Conservation (phyloP, 495 filamentous ascomycete species). For the Daldinia grandis region DNA sequence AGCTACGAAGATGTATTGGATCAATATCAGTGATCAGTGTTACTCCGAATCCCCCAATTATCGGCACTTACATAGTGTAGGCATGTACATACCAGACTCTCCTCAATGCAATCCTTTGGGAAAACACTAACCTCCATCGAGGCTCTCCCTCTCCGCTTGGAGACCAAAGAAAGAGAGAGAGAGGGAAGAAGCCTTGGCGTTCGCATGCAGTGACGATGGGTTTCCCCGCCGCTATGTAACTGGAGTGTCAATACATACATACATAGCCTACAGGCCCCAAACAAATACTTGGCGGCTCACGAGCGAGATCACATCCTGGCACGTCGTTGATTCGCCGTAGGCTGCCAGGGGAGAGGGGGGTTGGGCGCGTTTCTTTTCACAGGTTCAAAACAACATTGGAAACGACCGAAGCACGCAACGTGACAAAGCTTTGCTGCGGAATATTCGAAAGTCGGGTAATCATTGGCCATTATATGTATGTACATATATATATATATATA, state of each 20-base stretch:
- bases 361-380: constrained; percentile 40
- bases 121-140: constrained; percentile 28
- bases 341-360: constrained; percentile 26
- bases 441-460: constrained; percentile 23
- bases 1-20: constrained; percentile 20
- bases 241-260: constrained; percentile 2
- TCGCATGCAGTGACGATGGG: constrained; percentile 37
- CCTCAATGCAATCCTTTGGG: neutral
- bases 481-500: too few relatives aligned
- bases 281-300: constrained; percentile 41
- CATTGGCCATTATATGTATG: constrained; percentile 29
- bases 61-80: too few relatives aligned
- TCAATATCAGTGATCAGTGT: constrained; percentile 16
- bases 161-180: constrained; percentile 7
- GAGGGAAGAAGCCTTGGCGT: too few relatives aligned
- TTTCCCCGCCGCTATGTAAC: constrained; percentile 26
- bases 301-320: constrained; percentile 35
- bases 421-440: constrained; percentile 30
- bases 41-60: neutral
- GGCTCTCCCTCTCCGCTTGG: constrained; percentile 22
- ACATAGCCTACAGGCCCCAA: constrained; percentile 29
- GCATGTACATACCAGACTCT: too few relatives aligned
- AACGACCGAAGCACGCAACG: constrained; percentile 34
- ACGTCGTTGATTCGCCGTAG: constrained; percentile 35
- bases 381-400: constrained; percentile 43